Base-by-base conservation (phyloP, 768 basidiomycete species). In the Coprinopsis cinerea region DNA sequence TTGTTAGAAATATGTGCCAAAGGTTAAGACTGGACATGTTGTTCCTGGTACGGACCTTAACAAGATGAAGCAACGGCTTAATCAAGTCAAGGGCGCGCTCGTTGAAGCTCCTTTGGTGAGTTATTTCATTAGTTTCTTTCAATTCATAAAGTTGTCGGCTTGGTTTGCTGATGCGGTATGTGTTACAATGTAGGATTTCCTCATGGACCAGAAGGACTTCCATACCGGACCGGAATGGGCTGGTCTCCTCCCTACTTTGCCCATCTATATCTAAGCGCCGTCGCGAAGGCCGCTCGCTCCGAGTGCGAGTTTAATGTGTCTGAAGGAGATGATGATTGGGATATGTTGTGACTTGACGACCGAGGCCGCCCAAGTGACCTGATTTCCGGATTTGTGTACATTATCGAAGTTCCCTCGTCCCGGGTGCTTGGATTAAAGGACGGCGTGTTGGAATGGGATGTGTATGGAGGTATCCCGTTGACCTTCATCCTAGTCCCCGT, bases 21-120 rank as follows among this genome's bases (percentile, higher is more conserved):
- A 88, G 61, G 78, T 79, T 45, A 82, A 88, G 77, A 71, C 77
- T 2, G 92, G 91, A 0, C 93, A 95, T 61, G 82, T 95, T 46
- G 82, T 78, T 9, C 81, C 83, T 9, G 82, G 74, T 1, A 59
- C 88, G n/a, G 65, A 78, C 0, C 69, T 94, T 25, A 66, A 73
- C 1, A 79, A 85, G 40, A 76, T 92, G 57, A 95, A 94, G 71
- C 70, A 80, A 41, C 80, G 81, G n/a, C 74, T 97, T 36, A 66
- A 71, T 17, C 72, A 81, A 59, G 82, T 90, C 40, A 76, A 68
- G 59, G 88, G 88, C 30, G 72, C 84, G 3, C 63, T 89, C n/a
- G 87, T 89, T 1, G 88, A 90, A 57, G 78, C 77, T 57, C 86
- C 88, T 37, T 59, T 90, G 61, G 87, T 89, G 55, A 47, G 79